Base-by-base conservation (phyloP, 345 rosid species). In the Noccaea caerulescens region DNA sequence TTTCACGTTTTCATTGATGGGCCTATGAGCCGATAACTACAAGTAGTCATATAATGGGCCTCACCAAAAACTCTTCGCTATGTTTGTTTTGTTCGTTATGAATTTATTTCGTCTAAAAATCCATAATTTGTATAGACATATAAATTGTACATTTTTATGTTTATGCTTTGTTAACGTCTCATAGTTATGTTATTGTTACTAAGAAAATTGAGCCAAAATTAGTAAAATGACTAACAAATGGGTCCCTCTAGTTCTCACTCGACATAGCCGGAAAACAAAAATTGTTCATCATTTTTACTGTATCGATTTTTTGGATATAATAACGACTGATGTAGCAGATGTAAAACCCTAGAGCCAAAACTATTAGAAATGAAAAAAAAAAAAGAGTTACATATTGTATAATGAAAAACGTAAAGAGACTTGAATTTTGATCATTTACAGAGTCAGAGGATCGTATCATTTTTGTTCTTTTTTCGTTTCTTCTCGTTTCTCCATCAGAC, bases 361-460 rank as follows among this genome's bases (percentile, higher is more conserved):
- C 52, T 64, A 39, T 11, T 3, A 12, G 14, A 50, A 66, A 66
- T 51, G 61, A 34, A 1, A 20, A 27, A 27, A 27, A 27, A 27
- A 27, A 27, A 73, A 73, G 53, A 75, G 54, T 34, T 75, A 37
- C 69, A 75, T 27, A 27, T 25, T 47, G 68, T 75, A 46, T 43
- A 60, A 38, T 53, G 63, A 37, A 33, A 66, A 66, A 44, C 55
- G 58, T 68, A 62, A 63, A 36, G 69, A 45, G 69, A 61, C 63
- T 6, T 75, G 32, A 59, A 54, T 44, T 68, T 68, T 61, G 59
- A 75, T 75, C 66, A 75, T 75, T 37, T 68, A 62, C 79, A 76
- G 71, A 76, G 43, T 69, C 71, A 56, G 79, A 76, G 70, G 74
- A 75, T 55, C 44, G 70, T 75, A 75, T 46, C 75, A 53, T 61